Evolutionary conservation across 2,329 filamentous ascomycete genomes (phyloP).

Genomic region (Cladosporium sp.): DNA sequence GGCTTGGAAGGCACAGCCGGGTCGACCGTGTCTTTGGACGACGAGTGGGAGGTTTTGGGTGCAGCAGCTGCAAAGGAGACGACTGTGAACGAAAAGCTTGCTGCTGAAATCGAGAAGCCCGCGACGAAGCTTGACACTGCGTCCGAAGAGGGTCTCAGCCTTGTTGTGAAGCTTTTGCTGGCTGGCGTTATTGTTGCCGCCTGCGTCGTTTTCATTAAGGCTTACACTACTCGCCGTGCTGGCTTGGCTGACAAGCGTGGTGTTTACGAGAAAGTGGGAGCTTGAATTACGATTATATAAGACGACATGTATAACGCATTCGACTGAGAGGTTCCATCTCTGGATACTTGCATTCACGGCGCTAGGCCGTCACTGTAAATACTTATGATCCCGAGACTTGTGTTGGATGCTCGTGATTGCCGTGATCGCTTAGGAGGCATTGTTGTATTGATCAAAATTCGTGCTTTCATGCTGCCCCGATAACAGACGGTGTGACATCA

Average conservation of each 20-base stretch:
- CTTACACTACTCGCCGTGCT: slow-evolving; percentile 16
- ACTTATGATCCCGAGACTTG: no score
- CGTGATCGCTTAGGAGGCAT: background rate
- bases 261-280: slow-evolving; percentile 23
- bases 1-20: slow-evolving; percentile 43
- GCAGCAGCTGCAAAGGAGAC: slow-evolving; percentile 13
- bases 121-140: slow-evolving; percentile 1
- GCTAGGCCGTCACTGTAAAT: no score
- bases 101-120: slow-evolving; percentile 14
- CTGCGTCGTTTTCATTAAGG: slow-evolving; percentile 30
- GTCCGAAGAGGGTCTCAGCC: slow-evolving; percentile 35
- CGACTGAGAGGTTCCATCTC: background rate
- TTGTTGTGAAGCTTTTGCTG: slow-evolving; percentile 43
- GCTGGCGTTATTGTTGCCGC: slow-evolving; percentile 40
- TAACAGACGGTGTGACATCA: background rate
- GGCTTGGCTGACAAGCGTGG: slow-evolving; percentile 21
- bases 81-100: slow-evolving; percentile 10
- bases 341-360: no score
- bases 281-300: slow-evolving; percentile 6
- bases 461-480: background rate
- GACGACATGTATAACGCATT: background rate
- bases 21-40: slow-evolving; percentile 36
- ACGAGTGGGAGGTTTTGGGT: slow-evolving; percentile 25
- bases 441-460: no score
- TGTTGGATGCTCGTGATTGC: background rate